Percentiles rank a stretch among this genome's conserved stretches.
Conservation (phyloP, 2,329 filamentous ascomycete genomes). For the Fusarium napiforme region DNA sequence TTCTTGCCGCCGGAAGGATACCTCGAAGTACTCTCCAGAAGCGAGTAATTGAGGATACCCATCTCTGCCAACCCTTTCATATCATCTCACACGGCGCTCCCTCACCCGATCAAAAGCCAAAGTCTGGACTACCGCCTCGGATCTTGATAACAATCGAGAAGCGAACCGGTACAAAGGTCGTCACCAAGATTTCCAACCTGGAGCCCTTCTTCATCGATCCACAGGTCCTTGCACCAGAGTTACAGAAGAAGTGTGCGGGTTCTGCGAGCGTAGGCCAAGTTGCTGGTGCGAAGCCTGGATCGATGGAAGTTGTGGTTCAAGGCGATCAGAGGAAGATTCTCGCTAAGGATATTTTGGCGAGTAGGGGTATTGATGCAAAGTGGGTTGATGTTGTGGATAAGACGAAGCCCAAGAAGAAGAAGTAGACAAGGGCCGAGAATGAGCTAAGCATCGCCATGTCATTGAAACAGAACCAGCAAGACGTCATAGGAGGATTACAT, state of each 20-base stretch:
- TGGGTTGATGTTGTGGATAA: constrained; percentile 40
- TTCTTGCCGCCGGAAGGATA: constrained; percentile 32
- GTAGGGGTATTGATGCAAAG: constrained; percentile 29
- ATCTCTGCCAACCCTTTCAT: constrained; percentile 37
- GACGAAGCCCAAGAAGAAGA: constrained; percentile 36
- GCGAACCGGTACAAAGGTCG: constrained; percentile 39
- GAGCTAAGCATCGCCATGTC: no score
- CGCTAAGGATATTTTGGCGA: constrained; percentile 20
- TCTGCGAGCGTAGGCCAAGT: constrained; percentile 39
- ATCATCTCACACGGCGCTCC: constrained; percentile 19
- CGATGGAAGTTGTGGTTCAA: constrained; percentile 39
- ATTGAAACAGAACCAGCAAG: no score
- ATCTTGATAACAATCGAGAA: constrained; percentile 38
- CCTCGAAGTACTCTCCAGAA: constrained; percentile 35
- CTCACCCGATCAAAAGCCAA: constrained; percentile 33
- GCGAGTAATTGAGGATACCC: constrained; percentile 30
- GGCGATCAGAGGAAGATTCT: constrained; percentile 38
- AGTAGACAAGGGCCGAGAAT: background rate
- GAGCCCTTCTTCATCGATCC: constrained; percentile 40
- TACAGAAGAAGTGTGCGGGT: constrained; percentile 40
- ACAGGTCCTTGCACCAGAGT: constrained; percentile 33
- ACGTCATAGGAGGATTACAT: background rate
- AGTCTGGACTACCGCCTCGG: constrained; percentile 30
- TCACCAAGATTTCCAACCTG: constrained; percentile 38
- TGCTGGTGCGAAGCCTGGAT: constrained; percentile 34